A percentile compares a stretch with the other conserved stretches of the same genome.
These are phyloP conservation scores for Acanthamoeba quina DNA, from an alignment of 208 protist species.

Conservation along the genomic window DNA sequence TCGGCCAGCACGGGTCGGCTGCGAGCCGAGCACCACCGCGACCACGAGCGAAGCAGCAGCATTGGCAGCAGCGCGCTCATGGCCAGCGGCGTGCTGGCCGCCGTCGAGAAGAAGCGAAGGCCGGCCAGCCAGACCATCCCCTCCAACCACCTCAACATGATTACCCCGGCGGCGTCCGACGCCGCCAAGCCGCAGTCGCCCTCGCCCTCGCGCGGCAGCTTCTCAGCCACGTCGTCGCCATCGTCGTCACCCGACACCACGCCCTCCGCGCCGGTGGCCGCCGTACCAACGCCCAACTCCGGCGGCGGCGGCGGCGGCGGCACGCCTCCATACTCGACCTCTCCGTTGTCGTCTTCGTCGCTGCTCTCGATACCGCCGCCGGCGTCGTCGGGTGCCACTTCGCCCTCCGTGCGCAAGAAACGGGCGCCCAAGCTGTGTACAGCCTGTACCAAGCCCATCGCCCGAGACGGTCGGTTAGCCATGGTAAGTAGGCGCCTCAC, in stretches of 20 bases:
- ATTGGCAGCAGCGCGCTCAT: background rate
- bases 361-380: background rate
- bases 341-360: background rate
- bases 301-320: too few species aligned
- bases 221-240: too few species aligned
- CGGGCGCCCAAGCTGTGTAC: slow-evolving; percentile 21
- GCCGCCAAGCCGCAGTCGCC: background rate
- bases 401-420: background rate
- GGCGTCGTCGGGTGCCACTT: background rate
- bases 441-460: slow-evolving; percentile 12
- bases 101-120: background rate
- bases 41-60: slow-evolving; percentile 5
- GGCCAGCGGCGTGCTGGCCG: background rate
- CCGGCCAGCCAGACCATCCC: slow-evolving; percentile 34
- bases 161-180: background rate
- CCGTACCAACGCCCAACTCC: too few species aligned
- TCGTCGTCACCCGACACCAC: too few species aligned
- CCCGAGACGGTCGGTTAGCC: slow-evolving; percentile 17
- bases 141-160: background rate
- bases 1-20: background rate
- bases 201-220: background rate
- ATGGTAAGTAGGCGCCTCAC: background rate
- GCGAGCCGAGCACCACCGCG: background rate
- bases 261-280: too few species aligned
- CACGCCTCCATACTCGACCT: too few species aligned